A percentile compares a stretch with the other conserved stretches of the same genome.
Evolutionary conservation across 257 asterid genomes (phyloP).

Genomic region (Coffea canephora): DNA sequence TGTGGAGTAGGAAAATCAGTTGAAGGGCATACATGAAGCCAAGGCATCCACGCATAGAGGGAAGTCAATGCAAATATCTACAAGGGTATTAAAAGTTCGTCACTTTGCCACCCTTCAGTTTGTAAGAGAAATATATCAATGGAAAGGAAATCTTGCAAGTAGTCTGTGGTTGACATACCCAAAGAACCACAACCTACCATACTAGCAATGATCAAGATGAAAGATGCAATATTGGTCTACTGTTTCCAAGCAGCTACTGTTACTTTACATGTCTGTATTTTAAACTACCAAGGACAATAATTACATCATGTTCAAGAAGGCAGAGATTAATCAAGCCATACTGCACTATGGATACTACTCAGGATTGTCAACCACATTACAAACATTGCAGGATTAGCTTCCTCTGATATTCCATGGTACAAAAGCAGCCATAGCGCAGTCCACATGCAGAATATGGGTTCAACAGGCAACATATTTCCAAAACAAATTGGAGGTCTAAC

Average conservation of each 20-base stretch:
- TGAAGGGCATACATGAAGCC: background rate
- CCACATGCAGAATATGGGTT: background rate
- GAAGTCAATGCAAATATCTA: background rate
- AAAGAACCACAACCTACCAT: background rate
- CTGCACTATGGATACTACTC: background rate
- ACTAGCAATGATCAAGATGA: background rate
- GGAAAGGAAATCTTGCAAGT: background rate
- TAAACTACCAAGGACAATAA: background rate
- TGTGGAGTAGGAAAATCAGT: background rate
- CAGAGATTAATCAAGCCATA: too few relatives aligned
- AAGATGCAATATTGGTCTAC: background rate
- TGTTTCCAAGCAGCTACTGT: background rate
- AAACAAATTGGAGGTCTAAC: too few relatives aligned
- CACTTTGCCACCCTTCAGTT: background rate
- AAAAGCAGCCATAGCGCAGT: background rate
- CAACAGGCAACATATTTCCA: too few relatives aligned
- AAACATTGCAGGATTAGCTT: background rate
- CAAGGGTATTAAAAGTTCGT: background rate
- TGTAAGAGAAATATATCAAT: background rate
- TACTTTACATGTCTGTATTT: background rate
- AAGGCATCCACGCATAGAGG: background rate
- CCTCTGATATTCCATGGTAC: background rate
- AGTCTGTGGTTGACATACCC: too few relatives aligned
- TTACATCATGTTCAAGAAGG: background rate
- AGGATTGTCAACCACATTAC: background rate